Percentiles rank a stretch among this genome's conserved stretches.
These are phyloP conservation scores for Chlorella ohadii DNA, from an alignment of 139 green algal genomes.

Conservation along the genomic window DNA sequence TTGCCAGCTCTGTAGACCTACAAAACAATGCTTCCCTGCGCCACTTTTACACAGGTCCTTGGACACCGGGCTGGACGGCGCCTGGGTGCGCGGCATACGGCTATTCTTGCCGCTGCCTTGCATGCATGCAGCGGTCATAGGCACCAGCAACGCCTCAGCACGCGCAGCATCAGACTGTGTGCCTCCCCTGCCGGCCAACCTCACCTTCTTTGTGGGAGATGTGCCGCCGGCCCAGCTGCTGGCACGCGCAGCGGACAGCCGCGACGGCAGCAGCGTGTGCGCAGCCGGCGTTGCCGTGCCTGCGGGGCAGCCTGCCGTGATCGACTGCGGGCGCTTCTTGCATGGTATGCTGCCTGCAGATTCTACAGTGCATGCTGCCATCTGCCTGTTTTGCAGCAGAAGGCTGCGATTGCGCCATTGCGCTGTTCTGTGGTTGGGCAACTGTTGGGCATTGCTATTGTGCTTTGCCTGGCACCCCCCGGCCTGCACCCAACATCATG, in stretches of 20 bases:
- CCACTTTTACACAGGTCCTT: neutral
- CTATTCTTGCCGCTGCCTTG: conserved; percentile 22
- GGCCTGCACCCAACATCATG: no score
- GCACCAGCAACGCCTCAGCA: no score
- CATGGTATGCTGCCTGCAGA: neutral
- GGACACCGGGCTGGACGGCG: conserved; percentile 25
- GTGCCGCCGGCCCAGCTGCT: neutral
- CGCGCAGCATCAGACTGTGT: neutral
- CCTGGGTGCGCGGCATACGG: conserved; percentile 20
- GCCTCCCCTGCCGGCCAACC: neutral
- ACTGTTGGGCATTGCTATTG: no score
- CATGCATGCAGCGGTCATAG: neutral
- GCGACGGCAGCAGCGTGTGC: conserved; percentile 2
- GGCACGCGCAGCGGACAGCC: neutral
- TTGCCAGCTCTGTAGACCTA: no score
- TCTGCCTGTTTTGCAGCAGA: neutral
- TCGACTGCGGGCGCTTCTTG: conserved; percentile 16
- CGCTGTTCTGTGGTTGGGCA: no score
- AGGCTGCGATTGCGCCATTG: no score
- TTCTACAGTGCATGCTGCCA: no score
- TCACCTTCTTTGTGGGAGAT: neutral
- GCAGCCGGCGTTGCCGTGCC: neutral
- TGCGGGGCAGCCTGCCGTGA: neutral
- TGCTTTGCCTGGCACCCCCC: no score
- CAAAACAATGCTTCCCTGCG: no score